These are phyloP conservation scores for Magnolia officinalis DNA, from an alignment of 164 flowering plant species.

Conservation along the genomic window DNA sequence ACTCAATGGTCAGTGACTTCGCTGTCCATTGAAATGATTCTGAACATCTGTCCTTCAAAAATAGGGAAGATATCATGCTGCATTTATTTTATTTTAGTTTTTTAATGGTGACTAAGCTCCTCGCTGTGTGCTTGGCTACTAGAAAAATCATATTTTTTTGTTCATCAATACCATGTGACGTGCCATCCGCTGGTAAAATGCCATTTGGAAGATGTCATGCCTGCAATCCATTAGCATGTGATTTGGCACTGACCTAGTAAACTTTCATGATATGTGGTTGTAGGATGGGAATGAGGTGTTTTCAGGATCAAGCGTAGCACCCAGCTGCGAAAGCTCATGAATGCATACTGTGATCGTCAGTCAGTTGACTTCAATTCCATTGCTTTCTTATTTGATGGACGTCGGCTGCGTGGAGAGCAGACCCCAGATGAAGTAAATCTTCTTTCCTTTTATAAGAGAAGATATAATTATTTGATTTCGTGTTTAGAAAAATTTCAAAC, in stretches of 20 bases:
- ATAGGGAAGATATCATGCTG: too few relatives aligned
- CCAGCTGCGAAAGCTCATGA: slow-evolving; percentile 42
- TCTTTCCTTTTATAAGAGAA: neutral
- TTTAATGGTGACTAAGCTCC: too few relatives aligned
- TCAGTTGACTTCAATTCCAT: slow-evolving; percentile 34
- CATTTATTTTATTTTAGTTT: too few relatives aligned
- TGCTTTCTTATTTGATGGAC: slow-evolving; percentile 41
- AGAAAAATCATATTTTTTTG: neutral
- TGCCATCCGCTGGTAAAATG: neutral
- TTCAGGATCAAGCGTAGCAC: slow-evolving; percentile 43
- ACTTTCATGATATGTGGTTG: neutral
- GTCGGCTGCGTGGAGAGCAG: slow-evolving; percentile 35
- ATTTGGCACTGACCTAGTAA: neutral
- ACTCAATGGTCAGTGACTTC: too few relatives aligned
- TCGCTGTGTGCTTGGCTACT: neutral
- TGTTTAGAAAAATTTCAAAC: too few relatives aligned
- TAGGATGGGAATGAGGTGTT: slow-evolving; percentile 46
- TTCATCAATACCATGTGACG: neutral
- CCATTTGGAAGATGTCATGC: neutral
- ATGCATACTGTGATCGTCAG: slow-evolving; percentile 40
- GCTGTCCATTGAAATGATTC: too few relatives aligned
- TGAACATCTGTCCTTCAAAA: too few relatives aligned
- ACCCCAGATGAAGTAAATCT: slow-evolving; percentile 36
- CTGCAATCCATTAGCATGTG: neutral
- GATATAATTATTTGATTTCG: too few relatives aligned